These are phyloP conservation scores for Syzygium oleosum DNA, from an alignment of 345 rosid species.

Conservation along the genomic window DNA sequence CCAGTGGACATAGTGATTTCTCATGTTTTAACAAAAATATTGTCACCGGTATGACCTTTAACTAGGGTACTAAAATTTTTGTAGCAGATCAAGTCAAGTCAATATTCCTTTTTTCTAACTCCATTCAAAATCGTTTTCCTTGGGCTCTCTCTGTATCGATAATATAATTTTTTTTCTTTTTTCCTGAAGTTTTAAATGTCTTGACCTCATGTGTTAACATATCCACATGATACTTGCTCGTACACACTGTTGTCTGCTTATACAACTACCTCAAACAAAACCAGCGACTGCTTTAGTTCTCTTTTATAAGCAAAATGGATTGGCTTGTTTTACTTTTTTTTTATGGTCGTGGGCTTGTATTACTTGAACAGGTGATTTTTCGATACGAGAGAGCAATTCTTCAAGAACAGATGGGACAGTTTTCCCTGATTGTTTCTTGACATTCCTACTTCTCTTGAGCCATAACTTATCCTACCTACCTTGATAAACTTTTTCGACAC, in stretches of 20 bases:
- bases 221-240: not conserved
- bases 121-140: not conserved
- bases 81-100: not conserved
- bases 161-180: not conserved
- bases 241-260: not conserved
- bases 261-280: not conserved
- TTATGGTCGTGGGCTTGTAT: not conserved
- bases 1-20: slow-evolving; percentile 83
- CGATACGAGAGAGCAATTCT: not conserved
- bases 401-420: not conserved
- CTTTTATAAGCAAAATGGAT: not conserved
- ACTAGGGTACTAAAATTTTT: not conserved
- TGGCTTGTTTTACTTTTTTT: not conserved
- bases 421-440: not conserved
- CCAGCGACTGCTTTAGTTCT: not conserved
- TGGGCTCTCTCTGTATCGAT: not conserved
- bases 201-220: not conserved
- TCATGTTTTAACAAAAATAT: slow-evolving; percentile 73
- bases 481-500: not conserved
- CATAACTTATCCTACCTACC: not conserved
- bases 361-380: not conserved
- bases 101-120: not conserved
- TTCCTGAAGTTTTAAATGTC: not conserved
- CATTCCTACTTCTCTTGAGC: not conserved
- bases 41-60: slow-evolving; percentile 54